Conservation (phyloP, 768 basidiomycete genomes). For the Rhodotorula kratochvilovae region DNA sequence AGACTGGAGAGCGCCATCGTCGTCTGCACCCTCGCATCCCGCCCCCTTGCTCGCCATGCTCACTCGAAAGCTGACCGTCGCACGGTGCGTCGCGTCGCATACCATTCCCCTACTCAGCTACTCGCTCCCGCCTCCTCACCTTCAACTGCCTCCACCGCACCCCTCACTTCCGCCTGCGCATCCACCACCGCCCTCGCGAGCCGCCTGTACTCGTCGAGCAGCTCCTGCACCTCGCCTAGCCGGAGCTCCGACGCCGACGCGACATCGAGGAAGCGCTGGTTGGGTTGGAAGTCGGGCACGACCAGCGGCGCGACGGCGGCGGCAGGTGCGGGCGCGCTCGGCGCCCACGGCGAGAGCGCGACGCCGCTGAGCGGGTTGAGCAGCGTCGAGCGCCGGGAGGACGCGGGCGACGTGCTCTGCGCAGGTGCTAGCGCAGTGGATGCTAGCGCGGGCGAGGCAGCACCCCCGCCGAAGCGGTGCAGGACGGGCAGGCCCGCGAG, state of each 20-base stretch:
- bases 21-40: too few relatives aligned
- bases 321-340: neutral
- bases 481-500: constrained; percentile 60
- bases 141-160: too few relatives aligned
- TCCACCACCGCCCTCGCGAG: constrained; percentile 1
- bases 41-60: too few relatives aligned
- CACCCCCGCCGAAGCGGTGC: constrained; percentile 47
- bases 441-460: constrained; percentile 2
- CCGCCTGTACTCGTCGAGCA: constrained; percentile 63
- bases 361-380: constrained; percentile 45
- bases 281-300: constrained; percentile 57
- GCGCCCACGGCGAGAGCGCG: neutral
- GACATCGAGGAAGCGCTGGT: constrained; percentile 66
- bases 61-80: too few relatives aligned
- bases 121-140: too few relatives aligned
- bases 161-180: too few relatives aligned
- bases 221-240: constrained; percentile 71
- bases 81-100: too few relatives aligned
- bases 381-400: constrained; percentile 7
- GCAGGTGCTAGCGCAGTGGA: too few relatives aligned
- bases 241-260: constrained; percentile 65
- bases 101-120: too few relatives aligned
- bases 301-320: neutral
- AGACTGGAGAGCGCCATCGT: too few relatives aligned
- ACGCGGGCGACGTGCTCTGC: constrained; percentile 22